phyloP scores from a whole-genome alignment of 768 basidiomycete genomes.

The Dacryopinax primogenitus region DNA sequence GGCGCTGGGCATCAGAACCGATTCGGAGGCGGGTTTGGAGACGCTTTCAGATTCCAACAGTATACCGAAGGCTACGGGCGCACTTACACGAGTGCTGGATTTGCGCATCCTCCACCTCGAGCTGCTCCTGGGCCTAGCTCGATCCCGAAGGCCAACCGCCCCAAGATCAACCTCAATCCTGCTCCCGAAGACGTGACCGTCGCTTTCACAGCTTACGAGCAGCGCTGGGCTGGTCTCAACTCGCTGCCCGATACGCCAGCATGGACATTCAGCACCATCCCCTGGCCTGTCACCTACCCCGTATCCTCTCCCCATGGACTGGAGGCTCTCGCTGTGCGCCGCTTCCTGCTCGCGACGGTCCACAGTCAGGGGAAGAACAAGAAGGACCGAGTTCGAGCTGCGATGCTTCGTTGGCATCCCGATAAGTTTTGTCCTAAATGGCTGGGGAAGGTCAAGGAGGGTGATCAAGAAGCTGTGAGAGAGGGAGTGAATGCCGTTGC shows the following conservation, averaged over 20 bases:
- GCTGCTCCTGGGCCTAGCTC: background rate
- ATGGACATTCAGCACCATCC: constrained; percentile 15
- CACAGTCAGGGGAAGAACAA: constrained; percentile 10
- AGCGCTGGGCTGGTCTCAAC: constrained; percentile 13
- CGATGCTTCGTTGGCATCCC: constrained; percentile 18
- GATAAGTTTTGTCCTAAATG: constrained; percentile 17
- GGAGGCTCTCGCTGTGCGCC: constrained; percentile 5
- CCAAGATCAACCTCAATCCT: background rate
- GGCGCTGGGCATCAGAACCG: background rate
- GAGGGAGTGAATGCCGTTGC: constrained; percentile 14
- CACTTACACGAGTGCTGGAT: background rate
- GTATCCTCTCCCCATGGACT: constrained; percentile 9
- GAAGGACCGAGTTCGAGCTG: constrained; percentile 15
- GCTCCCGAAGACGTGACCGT: constrained; percentile 12
- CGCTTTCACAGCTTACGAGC: constrained; percentile 17
- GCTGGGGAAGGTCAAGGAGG: constrained; percentile 13
- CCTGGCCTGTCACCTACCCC: constrained; percentile 15
- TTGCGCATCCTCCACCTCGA: background rate
- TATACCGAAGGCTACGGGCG: background rate
- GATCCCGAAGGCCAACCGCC: background rate
- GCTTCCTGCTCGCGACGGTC: constrained; percentile 12
- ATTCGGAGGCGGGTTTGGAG: background rate
- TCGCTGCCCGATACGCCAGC: background rate
- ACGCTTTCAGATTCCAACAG: background rate
- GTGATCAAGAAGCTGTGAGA: constrained; percentile 13